Base-by-base conservation (phyloP, 371 early-diverging fungal species). In the Entomophthora muscae region DNA sequence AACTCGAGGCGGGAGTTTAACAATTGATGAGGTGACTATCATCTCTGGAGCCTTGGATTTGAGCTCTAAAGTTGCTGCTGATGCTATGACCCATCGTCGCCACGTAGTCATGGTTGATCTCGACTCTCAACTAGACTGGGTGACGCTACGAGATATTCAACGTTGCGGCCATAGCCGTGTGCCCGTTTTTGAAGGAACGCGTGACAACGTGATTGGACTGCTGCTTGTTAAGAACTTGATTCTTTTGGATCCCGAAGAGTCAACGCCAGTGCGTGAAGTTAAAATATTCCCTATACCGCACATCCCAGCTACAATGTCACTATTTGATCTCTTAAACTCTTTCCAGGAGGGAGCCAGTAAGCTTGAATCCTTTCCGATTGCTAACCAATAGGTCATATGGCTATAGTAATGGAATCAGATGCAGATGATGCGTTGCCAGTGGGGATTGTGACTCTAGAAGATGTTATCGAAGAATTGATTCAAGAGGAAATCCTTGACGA, bases 391-490 rank as follows among this genome's bases (percentile, higher is more conserved):
- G 60, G 90, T 61, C 85, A 84, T 66, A 81, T 83, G 79, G 83
- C 86, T 0, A 73, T 87, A 30, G 71, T 86, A n/a, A 85, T 88
- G 12, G 81, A 84, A 0, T 75, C 80, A 58, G 73, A 78, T 54
- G 75, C 74, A 24, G 69, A 73, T 59, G 66, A 70, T 59, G 74
- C 73, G 30, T 75, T 42, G 42, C 42, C 85, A 5, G 67, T 94
- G 13, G 97, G 97, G 13, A 87, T 95, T 7, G 84, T 96, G 32
- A 96, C 97, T 0, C 72, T 95, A 28, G 97, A 96, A 68, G 97
- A 96, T 70, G 91, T 96, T 12, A 93, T 96, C 67, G 97, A 96
- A 72, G 95, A 95, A 73, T 73, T 95, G 24, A 84, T 96, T 70
- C 88, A 87, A n/a, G 84, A 85, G 67, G 90, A 93, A 71, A 93